These are phyloP conservation scores for Ophiostoma montium DNA, from an alignment of 2,329 filamentous ascomycete species.

Conservation along the genomic window DNA sequence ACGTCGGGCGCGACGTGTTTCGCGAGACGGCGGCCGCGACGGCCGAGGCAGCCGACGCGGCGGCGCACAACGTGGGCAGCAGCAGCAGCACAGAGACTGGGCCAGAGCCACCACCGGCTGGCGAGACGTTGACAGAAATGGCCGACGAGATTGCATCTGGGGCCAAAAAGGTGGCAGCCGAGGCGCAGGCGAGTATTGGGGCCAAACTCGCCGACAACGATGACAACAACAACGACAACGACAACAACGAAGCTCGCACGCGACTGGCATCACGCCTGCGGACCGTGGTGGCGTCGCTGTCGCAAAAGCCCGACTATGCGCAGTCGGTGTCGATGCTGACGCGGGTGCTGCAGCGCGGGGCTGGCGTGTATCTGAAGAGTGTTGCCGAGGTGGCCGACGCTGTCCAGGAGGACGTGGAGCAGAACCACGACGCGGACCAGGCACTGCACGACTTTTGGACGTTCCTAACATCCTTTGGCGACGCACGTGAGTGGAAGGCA, in stretches of 20 bases:
- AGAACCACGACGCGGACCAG: constrained; percentile 52
- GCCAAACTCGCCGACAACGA: constrained; percentile 55
- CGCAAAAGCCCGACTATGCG: constrained; percentile 67
- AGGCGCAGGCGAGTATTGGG: constrained; percentile 55
- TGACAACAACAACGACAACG: background rate
- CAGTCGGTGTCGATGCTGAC: constrained; percentile 73
- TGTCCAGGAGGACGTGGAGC: constrained; percentile 14
- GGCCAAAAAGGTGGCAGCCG: constrained; percentile 35
- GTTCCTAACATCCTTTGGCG: constrained; percentile 67
- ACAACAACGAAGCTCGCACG: constrained; percentile 45
- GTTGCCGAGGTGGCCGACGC: constrained; percentile 41
- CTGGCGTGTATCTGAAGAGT: constrained; percentile 44
- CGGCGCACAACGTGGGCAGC: constrained; percentile 48
- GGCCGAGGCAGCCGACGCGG: constrained; percentile 59
- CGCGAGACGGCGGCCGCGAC: constrained; percentile 71
- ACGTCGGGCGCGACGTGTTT: constrained; percentile 71
- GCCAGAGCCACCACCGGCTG: background rate
- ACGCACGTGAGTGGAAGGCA: constrained; percentile 58
- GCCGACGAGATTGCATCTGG: constrained; percentile 39
- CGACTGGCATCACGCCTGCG: constrained; percentile 59
- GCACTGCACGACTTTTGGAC: constrained; percentile 71
- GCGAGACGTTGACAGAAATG: constrained; percentile 37
- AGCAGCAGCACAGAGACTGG: background rate
- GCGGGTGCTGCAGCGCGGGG: constrained; percentile 63
- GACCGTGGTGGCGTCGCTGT: constrained; percentile 57